Evolutionary conservation across 2,329 filamentous ascomycete species (phyloP), one percentile per base, ranked within the genome.

Genomic region (Hypomyces perniciosus): DNA sequence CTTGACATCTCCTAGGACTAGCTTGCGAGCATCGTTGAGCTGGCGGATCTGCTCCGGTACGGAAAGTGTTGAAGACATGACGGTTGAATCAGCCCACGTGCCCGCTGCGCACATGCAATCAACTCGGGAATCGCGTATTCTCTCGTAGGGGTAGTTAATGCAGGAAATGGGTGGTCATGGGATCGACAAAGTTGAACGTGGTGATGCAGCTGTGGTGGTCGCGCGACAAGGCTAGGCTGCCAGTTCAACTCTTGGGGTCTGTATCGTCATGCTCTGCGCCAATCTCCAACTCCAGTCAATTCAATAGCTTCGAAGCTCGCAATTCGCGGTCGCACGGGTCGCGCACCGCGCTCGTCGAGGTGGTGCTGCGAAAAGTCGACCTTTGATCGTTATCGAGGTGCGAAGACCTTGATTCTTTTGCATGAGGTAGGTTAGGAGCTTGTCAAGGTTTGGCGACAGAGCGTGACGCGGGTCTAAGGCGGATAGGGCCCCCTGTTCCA

Each of bases 1-100:
- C 64, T 83, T 84, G 56, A 91, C 80, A 70, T 97, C 91, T 60
- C 81, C 83, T 53, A 97, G 80, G 48, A 95, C 91, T 55, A 97
- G 85, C 66, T 88, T 88, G 64, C 93, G 89, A 56, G 93, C 93
- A 62, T 88, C 85, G 67, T 95, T 85, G 60, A 99, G 85, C 75
- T 96, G 91, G 61, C 83, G 81, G 62, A 97, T 81, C 71, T 92
- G 89, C 63, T 90, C 85, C 64, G 79, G 75, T 54, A 90, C 79
- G 31, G 81, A 79, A 50, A 81, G 74, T 27, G 74, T 62, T 54
- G 75, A 69, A 59, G 80, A 77, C 77, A 84, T 83, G 67, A 65
- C 69, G 62, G 54, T 56, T 52, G 46, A 39, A 38, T 45, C 33
- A 43, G 43, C 26, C 27, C 38, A 33, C 10, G 33, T 26, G 38